A percentile compares a stretch with the other conserved stretches of the same genome.
phyloP scores from a whole-genome alignment of 177 flowering plant species.

The Vitis hybrid region DNA sequence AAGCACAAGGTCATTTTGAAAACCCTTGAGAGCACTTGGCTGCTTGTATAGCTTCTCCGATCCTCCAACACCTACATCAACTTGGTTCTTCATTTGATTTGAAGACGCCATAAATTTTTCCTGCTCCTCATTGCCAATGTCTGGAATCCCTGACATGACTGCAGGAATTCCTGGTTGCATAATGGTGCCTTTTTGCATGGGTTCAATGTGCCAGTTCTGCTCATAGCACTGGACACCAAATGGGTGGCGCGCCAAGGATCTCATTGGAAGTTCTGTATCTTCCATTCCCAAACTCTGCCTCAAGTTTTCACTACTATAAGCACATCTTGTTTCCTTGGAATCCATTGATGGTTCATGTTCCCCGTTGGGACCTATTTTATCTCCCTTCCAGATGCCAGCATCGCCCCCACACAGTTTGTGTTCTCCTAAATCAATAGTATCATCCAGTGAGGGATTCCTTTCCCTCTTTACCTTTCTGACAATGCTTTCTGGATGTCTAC shows the following conservation, averaged over 20 bases:
- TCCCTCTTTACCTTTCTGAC: slow-evolving; percentile 14
- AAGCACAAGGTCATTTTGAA: slow-evolving; percentile 14
- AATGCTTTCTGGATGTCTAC: slow-evolving; percentile 8
- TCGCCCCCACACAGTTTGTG: slow-evolving; percentile 8
- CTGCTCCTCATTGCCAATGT: slow-evolving; percentile 9
- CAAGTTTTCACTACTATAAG: slow-evolving; percentile 5
- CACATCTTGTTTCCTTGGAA: slow-evolving; percentile 2
- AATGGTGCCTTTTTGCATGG: slow-evolving; percentile 4
- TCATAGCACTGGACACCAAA: slow-evolving; percentile 10
- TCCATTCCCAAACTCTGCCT: slow-evolving; percentile 18
- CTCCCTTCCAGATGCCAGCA: slow-evolving; percentile 1
- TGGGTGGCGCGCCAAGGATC: slow-evolving; percentile 15
- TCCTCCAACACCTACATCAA: slow-evolving; percentile 12
- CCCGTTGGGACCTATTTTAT: slow-evolving; percentile 2
- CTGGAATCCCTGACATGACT: slow-evolving; percentile 13
- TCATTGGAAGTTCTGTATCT: slow-evolving; percentile 10
- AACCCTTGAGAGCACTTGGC: slow-evolving; percentile 13
- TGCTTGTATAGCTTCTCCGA: slow-evolving; percentile 5
- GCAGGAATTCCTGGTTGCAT: slow-evolving; percentile 18
- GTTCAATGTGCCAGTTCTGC: slow-evolving; percentile 7
- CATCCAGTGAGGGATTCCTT: slow-evolving; percentile 16
- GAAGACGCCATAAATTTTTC: slow-evolving; percentile 16
- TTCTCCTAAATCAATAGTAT: slow-evolving; percentile 11
- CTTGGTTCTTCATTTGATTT: slow-evolving; percentile 18
- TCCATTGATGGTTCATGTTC: slow-evolving; percentile 11